Base-by-base conservation (phyloP, 176 grass and related monocot species). In the Cenchrus fungigraminus region DNA sequence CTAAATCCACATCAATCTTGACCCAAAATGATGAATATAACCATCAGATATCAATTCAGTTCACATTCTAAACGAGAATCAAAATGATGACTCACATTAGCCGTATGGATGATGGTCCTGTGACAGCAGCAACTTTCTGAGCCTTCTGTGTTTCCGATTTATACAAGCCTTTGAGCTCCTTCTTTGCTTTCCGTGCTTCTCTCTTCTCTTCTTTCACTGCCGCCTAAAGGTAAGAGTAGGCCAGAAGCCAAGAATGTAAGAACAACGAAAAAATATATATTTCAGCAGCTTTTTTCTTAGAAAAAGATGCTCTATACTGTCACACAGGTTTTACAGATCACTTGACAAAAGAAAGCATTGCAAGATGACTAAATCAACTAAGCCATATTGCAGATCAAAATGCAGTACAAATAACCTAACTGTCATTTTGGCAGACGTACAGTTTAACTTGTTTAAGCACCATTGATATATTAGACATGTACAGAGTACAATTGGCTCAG, bases 161-260 rank as follows among this genome's bases (percentile, higher is more conserved):
- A 80, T 99, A 99, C 51, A 99, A 54, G 57, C 79, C 93, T 91
- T 92, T 99, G 46, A 99, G 84, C 73, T 99, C 93, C 87, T 96
- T 99, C 97, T 99, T 99, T 20, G 75, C 50, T 83, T 80, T 90
- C 13, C 97, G 92, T 81, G 97, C 93, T 88, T 94, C 84, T 79
- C 76, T 92, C 79, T 73, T 96, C 76, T 94, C 97, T 76, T 89
- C 83, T 92, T 99, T 99, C 81, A 96, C 82, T 79, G 91, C 88
- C 2, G 51, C 79, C 97, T 99, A 62, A 28, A 87, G 42, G 52
- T 76, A 53, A 53, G 16, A 65, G 20, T 65, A 51, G 10, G 20
- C 12, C 67, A 60, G 58, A 63, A 9, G 56, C 9, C n/a, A 56
- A 82, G 49, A 52, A 82, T 88, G 70, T 70, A 25, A 77, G 61